phyloP scores from a whole-genome alignment of 208 protist genomes.

The Trypanosomatidae sp. region DNA sequence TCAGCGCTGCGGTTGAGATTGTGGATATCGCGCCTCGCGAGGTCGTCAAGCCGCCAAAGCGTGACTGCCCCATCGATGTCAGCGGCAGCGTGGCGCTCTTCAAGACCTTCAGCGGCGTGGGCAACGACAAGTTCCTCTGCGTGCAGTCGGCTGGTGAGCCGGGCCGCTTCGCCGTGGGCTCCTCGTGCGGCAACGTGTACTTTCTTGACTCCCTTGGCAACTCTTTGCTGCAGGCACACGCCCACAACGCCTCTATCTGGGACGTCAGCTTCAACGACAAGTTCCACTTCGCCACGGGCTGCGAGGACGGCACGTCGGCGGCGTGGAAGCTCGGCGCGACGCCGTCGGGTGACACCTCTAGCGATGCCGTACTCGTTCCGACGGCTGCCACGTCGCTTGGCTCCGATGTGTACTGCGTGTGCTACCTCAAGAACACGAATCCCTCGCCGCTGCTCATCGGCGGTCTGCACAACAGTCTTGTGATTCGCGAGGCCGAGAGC shows the following conservation, averaged over 20 bases:
- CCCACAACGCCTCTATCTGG: conserved; percentile 78
- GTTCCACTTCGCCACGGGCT: conserved; percentile 72
- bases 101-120: conserved; percentile 59
- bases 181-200: conserved; percentile 81
- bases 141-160: conserved; percentile 52
- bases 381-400: conserved; percentile 54
- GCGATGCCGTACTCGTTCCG: conserved; percentile 43
- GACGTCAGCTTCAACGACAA: conserved; percentile 73
- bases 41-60: conserved; percentile 34
- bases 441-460: conserved; percentile 66
- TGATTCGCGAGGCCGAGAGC: conserved; percentile 43
- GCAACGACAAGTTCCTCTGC: conserved; percentile 81
- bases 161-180: conserved; percentile 77
- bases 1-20: conserved; percentile 78
- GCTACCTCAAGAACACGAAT: conserved; percentile 48
- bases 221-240: conserved; percentile 78
- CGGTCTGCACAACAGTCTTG: conserved; percentile 66
- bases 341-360: conserved; percentile 1
- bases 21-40: conserved; percentile 81
- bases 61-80: conserved; percentile 45
- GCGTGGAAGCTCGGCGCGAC: conserved; percentile 53
- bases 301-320: conserved; percentile 67
- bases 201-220: conserved; percentile 77
- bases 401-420: conserved; percentile 77
- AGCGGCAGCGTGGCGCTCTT: conserved; percentile 67